Evolutionary conservation across 2,329 filamentous ascomycete species (phyloP).

Genomic region (Catunica adiposa): DNA sequence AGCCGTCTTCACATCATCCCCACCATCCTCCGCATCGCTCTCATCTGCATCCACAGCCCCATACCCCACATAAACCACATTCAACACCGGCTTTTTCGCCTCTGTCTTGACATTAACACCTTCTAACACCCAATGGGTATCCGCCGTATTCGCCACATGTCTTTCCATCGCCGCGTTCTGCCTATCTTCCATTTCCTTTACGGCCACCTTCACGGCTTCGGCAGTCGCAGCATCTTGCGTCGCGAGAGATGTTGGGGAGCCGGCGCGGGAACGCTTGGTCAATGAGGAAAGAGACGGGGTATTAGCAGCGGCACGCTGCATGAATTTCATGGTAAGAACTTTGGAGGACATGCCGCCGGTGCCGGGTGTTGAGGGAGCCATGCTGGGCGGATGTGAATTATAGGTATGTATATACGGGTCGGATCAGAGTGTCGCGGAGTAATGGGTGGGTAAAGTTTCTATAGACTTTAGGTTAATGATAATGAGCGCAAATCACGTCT

Average conservation of each 20-base stretch:
- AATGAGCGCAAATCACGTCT: not conserved
- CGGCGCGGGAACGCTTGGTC: conserved; percentile 19
- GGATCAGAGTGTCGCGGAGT: not conserved
- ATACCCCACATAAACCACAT: conserved; percentile 43
- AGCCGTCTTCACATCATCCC: conserved; percentile 20
- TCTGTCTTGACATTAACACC: conserved; percentile 18
- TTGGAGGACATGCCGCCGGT: conserved; percentile 59
- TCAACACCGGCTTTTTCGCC: conserved; percentile 26
- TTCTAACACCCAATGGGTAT: conserved; percentile 60
- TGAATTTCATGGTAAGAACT: conserved; percentile 91
- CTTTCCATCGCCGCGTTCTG: conserved; percentile 43
- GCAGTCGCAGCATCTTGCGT: conserved; percentile 17
- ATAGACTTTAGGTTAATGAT: too few species aligned
- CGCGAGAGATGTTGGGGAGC: not conserved
- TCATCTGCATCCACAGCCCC: conserved; percentile 30
- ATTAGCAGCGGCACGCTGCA: conserved; percentile 61
- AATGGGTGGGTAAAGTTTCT: not conserved
- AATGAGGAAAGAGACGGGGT: conserved; percentile 25
- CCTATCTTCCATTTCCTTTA: conserved; percentile 51
- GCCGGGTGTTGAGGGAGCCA: conserved; percentile 38
- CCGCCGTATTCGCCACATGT: conserved; percentile 44
- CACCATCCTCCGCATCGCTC: conserved; percentile 19
- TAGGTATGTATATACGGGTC: not conserved
- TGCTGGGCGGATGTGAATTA: conserved; percentile 16
- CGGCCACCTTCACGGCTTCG: conserved; percentile 43